Percentiles rank a stretch among this genome's conserved stretches.
phyloP scores from a whole-genome alignment of 2,329 filamentous ascomycete species.

The Arthroderma uncinatum region DNA sequence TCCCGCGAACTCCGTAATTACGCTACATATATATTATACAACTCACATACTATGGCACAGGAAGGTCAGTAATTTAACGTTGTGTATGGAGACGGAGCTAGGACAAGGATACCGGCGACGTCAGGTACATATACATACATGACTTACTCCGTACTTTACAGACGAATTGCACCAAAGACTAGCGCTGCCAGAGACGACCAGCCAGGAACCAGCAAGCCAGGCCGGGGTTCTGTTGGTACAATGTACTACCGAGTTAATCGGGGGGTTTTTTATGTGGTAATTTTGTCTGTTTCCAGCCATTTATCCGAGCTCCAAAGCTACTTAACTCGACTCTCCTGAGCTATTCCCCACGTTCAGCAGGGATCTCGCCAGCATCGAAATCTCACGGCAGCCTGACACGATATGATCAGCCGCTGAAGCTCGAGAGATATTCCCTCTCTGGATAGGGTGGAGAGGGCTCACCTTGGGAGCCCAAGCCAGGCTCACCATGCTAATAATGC shows the following conservation, averaged over 20 bases:
- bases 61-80: neutral
- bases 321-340: neutral
- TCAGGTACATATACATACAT: neutral
- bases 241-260: neutral
- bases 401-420: neutral
- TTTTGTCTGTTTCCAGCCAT: neutral
- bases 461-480: neutral
- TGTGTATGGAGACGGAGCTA: neutral
- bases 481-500: neutral
- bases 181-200: neutral
- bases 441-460: neutral
- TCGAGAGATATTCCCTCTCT: neutral
- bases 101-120: neutral
- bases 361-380: conserved; percentile 1
- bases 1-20: neutral
- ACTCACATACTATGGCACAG: neutral
- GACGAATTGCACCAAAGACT: neutral
- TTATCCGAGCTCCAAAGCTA: neutral
- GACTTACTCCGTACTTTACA: neutral
- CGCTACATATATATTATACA: neutral
- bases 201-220: neutral
- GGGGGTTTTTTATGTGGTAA: neutral
- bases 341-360: conserved; percentile 3
- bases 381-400: neutral
- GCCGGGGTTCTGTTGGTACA: neutral